These are phyloP conservation scores for Obelidium mucronatum DNA, from an alignment of 192 early-diverging fungal species.

Conservation along the genomic window DNA sequence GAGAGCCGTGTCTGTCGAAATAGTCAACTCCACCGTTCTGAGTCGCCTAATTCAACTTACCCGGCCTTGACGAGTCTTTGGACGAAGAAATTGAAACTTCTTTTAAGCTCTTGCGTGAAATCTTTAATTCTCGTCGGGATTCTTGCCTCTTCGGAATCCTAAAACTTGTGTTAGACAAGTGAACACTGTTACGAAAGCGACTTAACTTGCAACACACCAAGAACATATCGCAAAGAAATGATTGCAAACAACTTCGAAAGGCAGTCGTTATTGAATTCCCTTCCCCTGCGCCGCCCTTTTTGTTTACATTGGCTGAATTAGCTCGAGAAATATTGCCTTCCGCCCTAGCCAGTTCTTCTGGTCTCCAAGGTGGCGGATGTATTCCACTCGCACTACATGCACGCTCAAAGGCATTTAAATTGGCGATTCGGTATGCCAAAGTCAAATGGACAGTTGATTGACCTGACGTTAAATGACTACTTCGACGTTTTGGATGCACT, in stretches of 20 bases:
- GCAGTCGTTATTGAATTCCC: conserved; percentile 7
- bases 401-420: conserved; percentile 23
- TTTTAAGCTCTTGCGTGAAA: conserved; percentile 25
- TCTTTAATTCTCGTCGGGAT: not conserved
- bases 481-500: conserved; percentile 26
- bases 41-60: not conserved
- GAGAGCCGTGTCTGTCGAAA: not conserved
- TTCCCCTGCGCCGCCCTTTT: not conserved
- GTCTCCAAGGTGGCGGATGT: conserved; percentile 10
- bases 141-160: not conserved
- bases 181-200: too few species aligned
- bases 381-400: conserved; percentile 8
- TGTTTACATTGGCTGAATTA: conserved; percentile 1
- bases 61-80: not conserved
- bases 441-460: not conserved
- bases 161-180: too few species aligned
- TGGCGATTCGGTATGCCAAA: conserved; percentile 20
- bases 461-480: not conserved
- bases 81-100: conserved; percentile 15
- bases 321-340: conserved; percentile 27
- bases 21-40: not conserved
- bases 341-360: conserved; percentile 23
- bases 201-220: conserved; percentile 1
- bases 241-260: conserved; percentile 21
- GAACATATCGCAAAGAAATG: conserved; percentile 26